Conservation (phyloP, 139 green algal species). For the Chlorella sp. region DNA sequence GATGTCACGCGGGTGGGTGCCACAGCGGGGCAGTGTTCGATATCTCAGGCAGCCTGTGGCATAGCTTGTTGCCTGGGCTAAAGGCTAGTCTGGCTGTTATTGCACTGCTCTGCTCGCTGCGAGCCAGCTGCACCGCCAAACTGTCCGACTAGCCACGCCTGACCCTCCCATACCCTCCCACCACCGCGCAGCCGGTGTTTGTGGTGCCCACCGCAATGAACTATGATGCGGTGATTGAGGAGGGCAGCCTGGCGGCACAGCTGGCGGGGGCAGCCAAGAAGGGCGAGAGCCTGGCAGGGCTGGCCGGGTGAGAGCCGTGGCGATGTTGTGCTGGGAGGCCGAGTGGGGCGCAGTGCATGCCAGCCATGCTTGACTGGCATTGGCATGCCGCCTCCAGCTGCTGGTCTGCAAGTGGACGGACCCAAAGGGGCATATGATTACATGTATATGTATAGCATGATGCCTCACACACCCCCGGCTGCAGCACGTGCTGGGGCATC, state of each 20-base stretch:
- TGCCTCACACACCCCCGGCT: not conserved
- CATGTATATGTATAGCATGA: no score
- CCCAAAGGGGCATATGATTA: no score
- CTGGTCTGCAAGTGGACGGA: no score
- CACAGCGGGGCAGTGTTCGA: not conserved
- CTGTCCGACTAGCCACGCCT: not conserved
- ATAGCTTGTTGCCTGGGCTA: not conserved
- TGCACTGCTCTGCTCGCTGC: not conserved
- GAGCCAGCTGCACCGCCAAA: not conserved
- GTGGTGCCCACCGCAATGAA: slow-evolving; percentile 48
- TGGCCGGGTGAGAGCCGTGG: not conserved
- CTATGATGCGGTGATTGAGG: slow-evolving; percentile 53
- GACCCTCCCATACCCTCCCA: not conserved
- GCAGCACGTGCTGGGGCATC: slow-evolving; percentile 18
- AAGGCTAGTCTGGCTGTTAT: no score
- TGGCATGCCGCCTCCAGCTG: no score
- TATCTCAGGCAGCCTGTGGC: not conserved
- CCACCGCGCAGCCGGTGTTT: not conserved
- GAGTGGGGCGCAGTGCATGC: no score
- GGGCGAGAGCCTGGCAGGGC: slow-evolving; percentile 15
- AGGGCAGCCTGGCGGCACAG: slow-evolving; percentile 39
- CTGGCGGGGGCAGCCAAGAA: slow-evolving; percentile 37
- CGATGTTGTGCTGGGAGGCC: no score
- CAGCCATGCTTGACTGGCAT: no score
- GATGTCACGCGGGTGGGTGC: not conserved